Conservation (phyloP, 768 basidiomycete genomes). For the Russula griseocarnosa region DNA sequence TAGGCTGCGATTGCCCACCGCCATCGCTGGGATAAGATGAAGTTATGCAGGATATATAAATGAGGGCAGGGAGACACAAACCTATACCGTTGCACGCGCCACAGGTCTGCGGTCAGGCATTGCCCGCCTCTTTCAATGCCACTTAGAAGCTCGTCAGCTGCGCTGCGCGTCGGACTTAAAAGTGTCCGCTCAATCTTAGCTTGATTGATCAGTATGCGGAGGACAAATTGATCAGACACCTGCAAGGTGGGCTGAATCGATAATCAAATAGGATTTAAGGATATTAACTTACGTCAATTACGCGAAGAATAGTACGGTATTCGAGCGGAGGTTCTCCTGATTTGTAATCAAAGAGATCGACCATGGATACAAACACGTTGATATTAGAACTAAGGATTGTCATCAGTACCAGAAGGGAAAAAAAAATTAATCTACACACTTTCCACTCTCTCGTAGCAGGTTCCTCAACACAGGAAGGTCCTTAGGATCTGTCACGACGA, state of each 20-base stretch:
- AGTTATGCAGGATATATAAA: background rate
- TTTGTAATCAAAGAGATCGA: slow-evolving; percentile 78
- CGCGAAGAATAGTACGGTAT: slow-evolving; percentile 73
- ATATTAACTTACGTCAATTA: slow-evolving; percentile 60
- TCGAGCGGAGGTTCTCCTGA: slow-evolving; percentile 62
- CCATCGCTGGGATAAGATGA: slow-evolving; percentile 49
- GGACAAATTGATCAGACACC: slow-evolving; percentile 70
- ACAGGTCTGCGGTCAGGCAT: slow-evolving; percentile 62
- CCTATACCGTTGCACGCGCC: slow-evolving; percentile 61
- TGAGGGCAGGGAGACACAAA: slow-evolving; percentile 36
- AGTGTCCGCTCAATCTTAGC: slow-evolving; percentile 66
- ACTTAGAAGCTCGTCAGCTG: slow-evolving; percentile 54
- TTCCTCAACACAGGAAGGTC: slow-evolving; percentile 57
- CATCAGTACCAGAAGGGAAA: background rate
- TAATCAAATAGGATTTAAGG: background rate
- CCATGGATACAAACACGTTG: slow-evolving; percentile 59
- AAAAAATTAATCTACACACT: slow-evolving; percentile 43
- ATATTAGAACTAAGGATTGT: slow-evolving; percentile 39
- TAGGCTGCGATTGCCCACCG: slow-evolving; percentile 52
- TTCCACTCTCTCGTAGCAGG: slow-evolving; percentile 55
- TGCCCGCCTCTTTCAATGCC: slow-evolving; percentile 46
- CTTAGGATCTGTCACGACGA: slow-evolving; percentile 65
- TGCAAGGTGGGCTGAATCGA: slow-evolving; percentile 34
- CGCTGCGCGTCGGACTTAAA: slow-evolving; percentile 57
- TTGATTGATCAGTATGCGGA: slow-evolving; percentile 77